A percentile compares a stretch with the other conserved stretches of the same genome.
Conservation (phyloP, 805 yeast species). For the Yamadazyma laniorum region DNA sequence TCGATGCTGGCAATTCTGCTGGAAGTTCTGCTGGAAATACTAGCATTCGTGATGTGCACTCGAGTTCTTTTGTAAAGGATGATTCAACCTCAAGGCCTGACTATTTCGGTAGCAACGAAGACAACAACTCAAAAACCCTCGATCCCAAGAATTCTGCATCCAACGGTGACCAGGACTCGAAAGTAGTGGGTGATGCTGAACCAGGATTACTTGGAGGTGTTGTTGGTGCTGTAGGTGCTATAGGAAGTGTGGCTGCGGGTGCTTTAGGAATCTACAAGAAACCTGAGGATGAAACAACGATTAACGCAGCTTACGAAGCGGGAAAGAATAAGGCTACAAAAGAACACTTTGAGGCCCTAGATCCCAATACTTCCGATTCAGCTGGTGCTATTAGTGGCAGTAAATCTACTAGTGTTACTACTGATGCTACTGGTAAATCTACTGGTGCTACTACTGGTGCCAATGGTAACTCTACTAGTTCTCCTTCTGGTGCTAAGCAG, state of each 20-base stretch:
- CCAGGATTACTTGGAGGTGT: slow-evolving; percentile 20
- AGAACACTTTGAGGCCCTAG: slow-evolving; percentile 6
- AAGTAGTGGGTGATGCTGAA: slow-evolving; percentile 3
- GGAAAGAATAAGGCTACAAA: slow-evolving; percentile 14
- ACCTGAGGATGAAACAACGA: slow-evolving; percentile 7
- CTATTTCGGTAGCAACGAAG: slow-evolving; percentile 6
- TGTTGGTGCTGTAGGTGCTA: slow-evolving; percentile 24
- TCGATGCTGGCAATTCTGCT: slow-evolving; percentile 17
- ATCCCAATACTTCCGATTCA: slow-evolving; percentile 7
- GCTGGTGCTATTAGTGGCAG: background rate
- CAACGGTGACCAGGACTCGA: background rate
- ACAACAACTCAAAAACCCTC: slow-evolving; percentile 8
- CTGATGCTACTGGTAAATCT: background rate
- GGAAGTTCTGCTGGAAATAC: background rate
- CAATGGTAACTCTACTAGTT: background rate
- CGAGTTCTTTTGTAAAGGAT: slow-evolving; percentile 1
- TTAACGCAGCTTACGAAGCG: slow-evolving; percentile 15
- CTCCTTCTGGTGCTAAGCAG: background rate
- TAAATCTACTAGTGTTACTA: background rate
- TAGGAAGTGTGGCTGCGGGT: slow-evolving; percentile 15
- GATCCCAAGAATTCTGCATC: slow-evolving; percentile 12
- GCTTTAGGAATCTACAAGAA: slow-evolving; percentile 8
- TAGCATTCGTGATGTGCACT: slow-evolving; percentile 1
- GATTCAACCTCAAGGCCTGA: background rate
- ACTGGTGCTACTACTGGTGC: background rate